A percentile compares a stretch with the other conserved stretches of the same genome.
phyloP scores from a whole-genome alignment of 1,284 basidiomycete genomes.

The Leccinum pachyderme region DNA sequence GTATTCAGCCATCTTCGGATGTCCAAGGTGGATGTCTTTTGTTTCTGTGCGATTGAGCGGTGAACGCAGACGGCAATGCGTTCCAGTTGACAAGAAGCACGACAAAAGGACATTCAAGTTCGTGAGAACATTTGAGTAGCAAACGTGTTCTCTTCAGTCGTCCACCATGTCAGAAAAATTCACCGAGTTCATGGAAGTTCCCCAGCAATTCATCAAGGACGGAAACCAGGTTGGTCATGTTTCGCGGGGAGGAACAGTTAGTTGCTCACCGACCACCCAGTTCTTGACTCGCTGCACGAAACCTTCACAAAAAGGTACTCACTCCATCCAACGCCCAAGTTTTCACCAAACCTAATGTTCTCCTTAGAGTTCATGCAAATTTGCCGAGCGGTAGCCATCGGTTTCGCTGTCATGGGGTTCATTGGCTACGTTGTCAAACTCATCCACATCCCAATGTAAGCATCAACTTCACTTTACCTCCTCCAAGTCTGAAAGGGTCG shows the following conservation, averaged over 20 bases:
- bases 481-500: slow-evolving; percentile 22
- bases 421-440: slow-evolving; percentile 96
- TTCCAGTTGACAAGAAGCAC: slow-evolving; percentile 28
- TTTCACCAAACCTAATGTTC: neutral
- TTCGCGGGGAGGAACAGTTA: neutral
- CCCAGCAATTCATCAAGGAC: slow-evolving; percentile 90
- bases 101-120: slow-evolving; percentile 50
- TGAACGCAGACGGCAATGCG: slow-evolving; percentile 26
- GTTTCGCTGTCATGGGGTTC: slow-evolving; percentile 97
- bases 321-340: slow-evolving; percentile 5
- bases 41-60: slow-evolving; percentile 19
- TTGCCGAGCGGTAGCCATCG: slow-evolving; percentile 90
- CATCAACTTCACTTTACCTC: slow-evolving; percentile 22
- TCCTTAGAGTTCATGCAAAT: slow-evolving; percentile 87
- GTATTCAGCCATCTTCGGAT: slow-evolving; percentile 24
- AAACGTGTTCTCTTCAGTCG: slow-evolving; percentile 18
- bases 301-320: slow-evolving; percentile 87
- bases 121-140: no score
- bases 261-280: slow-evolving; percentile 41
- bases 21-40: slow-evolving; percentile 8
- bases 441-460: slow-evolving; percentile 94
- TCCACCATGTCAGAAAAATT: slow-evolving; percentile 83
- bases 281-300: slow-evolving; percentile 98
- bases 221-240: slow-evolving; percentile 77
- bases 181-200: slow-evolving; percentile 88